These are phyloP conservation scores for Boletus rubroflammeus DNA, from an alignment of 768 basidiomycete genomes.

Conservation along the genomic window DNA sequence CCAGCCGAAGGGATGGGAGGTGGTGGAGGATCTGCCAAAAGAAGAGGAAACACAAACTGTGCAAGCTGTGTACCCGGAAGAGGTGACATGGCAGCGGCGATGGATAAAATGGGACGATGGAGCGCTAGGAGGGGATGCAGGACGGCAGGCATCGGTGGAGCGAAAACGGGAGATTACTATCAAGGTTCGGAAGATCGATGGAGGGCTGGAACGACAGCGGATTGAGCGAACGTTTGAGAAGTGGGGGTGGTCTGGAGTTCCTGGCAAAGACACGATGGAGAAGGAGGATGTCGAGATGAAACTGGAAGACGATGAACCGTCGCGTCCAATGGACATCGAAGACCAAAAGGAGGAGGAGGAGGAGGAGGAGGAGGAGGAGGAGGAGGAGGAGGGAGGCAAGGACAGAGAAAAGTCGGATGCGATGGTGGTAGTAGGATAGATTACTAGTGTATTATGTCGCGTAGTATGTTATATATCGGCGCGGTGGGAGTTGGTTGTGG, in stretches of 20 bases:
- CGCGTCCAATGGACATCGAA: constrained; percentile 1
- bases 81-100: constrained; percentile 41
- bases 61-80: constrained; percentile 39
- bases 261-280: constrained; percentile 2
- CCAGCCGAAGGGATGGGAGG: constrained; percentile 66
- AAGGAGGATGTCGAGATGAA: constrained; percentile 32
- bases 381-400: neutral
- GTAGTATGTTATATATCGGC: neutral
- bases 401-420: constrained; percentile 3
- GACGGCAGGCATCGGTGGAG: constrained; percentile 38
- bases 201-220: constrained; percentile 66
- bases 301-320: constrained; percentile 14
- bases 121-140: constrained; percentile 28
- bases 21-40: constrained; percentile 38
- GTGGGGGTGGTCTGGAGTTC: constrained; percentile 51
- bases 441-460: neutral
- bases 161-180: constrained; percentile 48
- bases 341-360: constrained; percentile 5
- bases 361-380: constrained; percentile 2
- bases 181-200: constrained; percentile 53
- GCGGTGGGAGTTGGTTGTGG: constrained; percentile 6
- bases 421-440: constrained; percentile 20
- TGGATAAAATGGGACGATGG: constrained; percentile 39
- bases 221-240: constrained; percentile 66
- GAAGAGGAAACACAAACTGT: constrained; percentile 39